These are phyloP conservation scores for Plantago rigida DNA, from an alignment of 305 asterid genomes.

Conservation along the genomic window DNA sequence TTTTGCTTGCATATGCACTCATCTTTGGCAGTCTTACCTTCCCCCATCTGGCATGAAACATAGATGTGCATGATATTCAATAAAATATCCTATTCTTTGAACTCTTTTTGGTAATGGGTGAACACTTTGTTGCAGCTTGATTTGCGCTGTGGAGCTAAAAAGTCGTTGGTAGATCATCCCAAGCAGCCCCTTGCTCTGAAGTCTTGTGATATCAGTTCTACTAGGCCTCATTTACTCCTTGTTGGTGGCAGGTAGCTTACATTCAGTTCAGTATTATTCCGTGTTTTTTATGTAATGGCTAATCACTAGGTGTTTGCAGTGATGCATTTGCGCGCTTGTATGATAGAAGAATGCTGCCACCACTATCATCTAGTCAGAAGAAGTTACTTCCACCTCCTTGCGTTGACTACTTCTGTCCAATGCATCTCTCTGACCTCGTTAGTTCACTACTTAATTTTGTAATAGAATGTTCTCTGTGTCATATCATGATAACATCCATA, in stretches of 20 bases:
- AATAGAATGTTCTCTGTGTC: constrained; percentile 15
- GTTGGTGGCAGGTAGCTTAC: constrained; percentile 85
- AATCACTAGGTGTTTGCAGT: constrained; percentile 44
- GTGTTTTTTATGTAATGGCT: constrained; percentile 26
- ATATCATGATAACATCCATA: neutral
- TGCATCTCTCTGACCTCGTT: constrained; percentile 84
- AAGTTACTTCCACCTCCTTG: constrained; percentile 79
- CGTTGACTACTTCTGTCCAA: constrained; percentile 86
- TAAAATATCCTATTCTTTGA: neutral
- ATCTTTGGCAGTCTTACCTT: too few species aligned
- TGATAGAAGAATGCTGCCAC: constrained; percentile 96
- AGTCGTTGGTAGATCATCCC: constrained; percentile 78
- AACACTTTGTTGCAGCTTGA: constrained; percentile 60
- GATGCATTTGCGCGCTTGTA: constrained; percentile 95
- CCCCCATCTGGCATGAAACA: too few species aligned
- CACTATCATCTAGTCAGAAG: constrained; percentile 78
- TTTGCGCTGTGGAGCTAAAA: constrained; percentile 82
- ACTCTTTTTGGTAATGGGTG: neutral
- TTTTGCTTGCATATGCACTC: too few species aligned
- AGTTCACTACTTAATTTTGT: constrained; percentile 34
- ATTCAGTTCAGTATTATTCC: constrained; percentile 24
- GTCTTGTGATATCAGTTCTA: constrained; percentile 82
- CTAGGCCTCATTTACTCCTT: constrained; percentile 92
- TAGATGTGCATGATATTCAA: too few species aligned
- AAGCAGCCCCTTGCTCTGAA: constrained; percentile 69